These are phyloP conservation scores for Pyricularia grisea DNA, from an alignment of 2,329 filamentous ascomycete genomes.

Conservation along the genomic window DNA sequence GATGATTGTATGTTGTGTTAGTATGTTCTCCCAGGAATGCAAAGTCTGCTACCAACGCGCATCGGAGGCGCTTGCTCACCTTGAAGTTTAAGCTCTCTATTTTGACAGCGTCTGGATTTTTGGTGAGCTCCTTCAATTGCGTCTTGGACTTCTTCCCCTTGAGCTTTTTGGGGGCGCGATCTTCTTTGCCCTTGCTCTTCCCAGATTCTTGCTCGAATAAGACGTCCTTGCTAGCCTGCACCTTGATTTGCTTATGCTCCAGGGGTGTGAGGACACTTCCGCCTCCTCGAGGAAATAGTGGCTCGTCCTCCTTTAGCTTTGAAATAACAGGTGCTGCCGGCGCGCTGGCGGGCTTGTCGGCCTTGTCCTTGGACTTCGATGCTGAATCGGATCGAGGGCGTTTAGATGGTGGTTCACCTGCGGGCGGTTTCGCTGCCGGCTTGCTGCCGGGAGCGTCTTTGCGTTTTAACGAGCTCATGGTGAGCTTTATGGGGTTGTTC, in stretches of 20 bases:
- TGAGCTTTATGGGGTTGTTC: slow-evolving; percentile 14
- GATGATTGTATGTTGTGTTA: slow-evolving; percentile 4
- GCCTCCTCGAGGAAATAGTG: slow-evolving; percentile 85
- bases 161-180: slow-evolving; percentile 41
- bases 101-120: slow-evolving; percentile 50
- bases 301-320: slow-evolving; percentile 66
- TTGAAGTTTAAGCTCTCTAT: slow-evolving; percentile 87
- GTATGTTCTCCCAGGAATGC: neutral
- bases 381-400: slow-evolving; percentile 29
- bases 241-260: slow-evolving; percentile 92
- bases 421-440: slow-evolving; percentile 34
- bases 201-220: slow-evolving; percentile 71
- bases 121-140: slow-evolving; percentile 40
- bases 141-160: slow-evolving; percentile 42
- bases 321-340: slow-evolving; percentile 29
- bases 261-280: slow-evolving; percentile 84
- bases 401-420: slow-evolving; percentile 38
- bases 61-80: slow-evolving; percentile 37
- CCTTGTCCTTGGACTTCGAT: slow-evolving; percentile 21
- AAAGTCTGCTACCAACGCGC: neutral
- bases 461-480: slow-evolving; percentile 48
- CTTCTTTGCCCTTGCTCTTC: slow-evolving; percentile 34
- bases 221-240: slow-evolving; percentile 86
- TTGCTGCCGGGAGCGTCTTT: slow-evolving; percentile 46
- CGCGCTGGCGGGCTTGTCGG: slow-evolving; percentile 14